Base-by-base conservation (phyloP, 139 green algal species). In the Zygnema circumcarinatum region DNA sequence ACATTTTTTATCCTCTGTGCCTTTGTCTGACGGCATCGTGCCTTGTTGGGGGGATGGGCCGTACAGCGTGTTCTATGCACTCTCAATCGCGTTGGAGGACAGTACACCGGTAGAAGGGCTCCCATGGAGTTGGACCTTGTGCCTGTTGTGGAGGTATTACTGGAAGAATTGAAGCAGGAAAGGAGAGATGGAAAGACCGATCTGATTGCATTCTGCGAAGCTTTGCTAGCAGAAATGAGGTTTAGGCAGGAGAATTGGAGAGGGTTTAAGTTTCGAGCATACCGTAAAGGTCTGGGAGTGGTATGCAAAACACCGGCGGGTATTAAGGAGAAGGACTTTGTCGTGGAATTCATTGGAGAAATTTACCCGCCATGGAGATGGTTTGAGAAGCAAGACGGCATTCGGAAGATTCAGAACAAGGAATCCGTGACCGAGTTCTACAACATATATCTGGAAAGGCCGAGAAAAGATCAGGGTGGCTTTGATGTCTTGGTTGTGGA, bases 291-390 rank as follows among this genome's bases (percentile, higher is more conserved):
- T 3, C 82, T 91, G 52, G 87, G 87, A 29, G 83, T 91, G 21
- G 82, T 91, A 25, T 91, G 87, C 74, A 90, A 84, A 31, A 42
- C 32, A 7, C 22, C 83, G 1, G 11, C 75, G 1, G 87, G 87
- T 68, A 78, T 91, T 31, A 38, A 39, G 25, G 78, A 93, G 36
- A 94, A 96, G 47, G 96, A 94, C 1, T 96, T 98, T 81, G 94
- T 99, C 20, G 93, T 97, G 81, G 94, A 98, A 91, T 99, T 99
- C 88, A 87, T 98, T 54, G 96, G 96, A 1, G 95, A 98, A 85
- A 81, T 90, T 40, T 96, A 98, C 89, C 92, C 93, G 16, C 95
- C 96, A 7, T 97, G 94, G 94, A 91, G 96, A 38, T 98, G 96
- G 96, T 98, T 97, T 84, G 96, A 98, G 91, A 95, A 98, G 72